Evolutionary conservation across 2,329 filamentous ascomycete genomes (phyloP), one percentile per base, ranked within the genome.

Genomic region (Pseudogymnoascus sp.): DNA sequence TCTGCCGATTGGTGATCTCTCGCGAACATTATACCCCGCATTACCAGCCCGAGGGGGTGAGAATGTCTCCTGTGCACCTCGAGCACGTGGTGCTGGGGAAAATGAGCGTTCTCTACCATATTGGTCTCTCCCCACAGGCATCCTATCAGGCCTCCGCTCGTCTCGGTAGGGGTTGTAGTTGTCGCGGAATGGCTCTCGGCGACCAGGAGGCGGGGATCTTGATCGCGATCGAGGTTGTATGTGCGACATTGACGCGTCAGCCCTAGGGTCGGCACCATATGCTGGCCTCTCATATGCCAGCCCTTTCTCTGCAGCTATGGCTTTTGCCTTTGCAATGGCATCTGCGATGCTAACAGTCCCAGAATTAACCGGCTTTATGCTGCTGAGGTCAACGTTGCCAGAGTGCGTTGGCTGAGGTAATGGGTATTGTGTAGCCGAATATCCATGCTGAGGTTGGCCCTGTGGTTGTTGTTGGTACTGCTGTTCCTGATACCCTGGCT

Each of bases 321-420:
- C 89, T 73, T 90, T 89, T 55, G 91, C 91, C 73, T 92, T 91
- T 40, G 91, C 90, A 69, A 96, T 88, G 59, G 91, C 89, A 74
- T 96, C 91, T 63, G 88, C 84, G 67, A 96, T 88, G 75, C 88
- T 93, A 69, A 96, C 88, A 18, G 88, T 91, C 63, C 91, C 91
- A 31, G 89, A 90, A 72, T 83, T 91, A 62, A 88, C 83, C 4
- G 91, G 91, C 70, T 89, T 89, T 72, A 95, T 90, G 62, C 84
- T 82, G 75, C 88, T 93, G 61, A 96, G 77, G 72, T 96, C 91
- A 66, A 96, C 80, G 69, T 85, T 92, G 60, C 91, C 91, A 64
- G 88, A 89, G 62, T 82, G 83, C 5, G 88, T 84, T 2, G 90
- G 89, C 68, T 76, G 76, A 43, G 77, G 77, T 40, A 79, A 68